phyloP scores from a whole-genome alignment of 202 grass and related monocot genomes.

The Eragrostis tef region DNA sequence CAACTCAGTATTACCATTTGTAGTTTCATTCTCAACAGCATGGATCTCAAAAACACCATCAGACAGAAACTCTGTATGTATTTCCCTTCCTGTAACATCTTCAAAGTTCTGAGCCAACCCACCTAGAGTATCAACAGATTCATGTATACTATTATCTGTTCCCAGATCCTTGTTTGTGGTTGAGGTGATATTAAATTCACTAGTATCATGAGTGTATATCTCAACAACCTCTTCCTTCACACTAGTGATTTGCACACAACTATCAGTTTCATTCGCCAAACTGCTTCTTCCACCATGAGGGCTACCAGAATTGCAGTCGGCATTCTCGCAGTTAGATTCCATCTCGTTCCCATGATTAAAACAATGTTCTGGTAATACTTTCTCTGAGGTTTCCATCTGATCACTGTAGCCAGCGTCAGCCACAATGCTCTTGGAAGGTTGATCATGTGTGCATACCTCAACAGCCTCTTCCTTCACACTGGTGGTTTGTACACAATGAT shows the following conservation, averaged over 20 bases:
- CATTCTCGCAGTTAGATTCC: conserved; percentile 26
- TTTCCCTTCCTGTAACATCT: conserved; percentile 40
- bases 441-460: too few relatives aligned
- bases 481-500: conserved; percentile 37
- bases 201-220: conserved; percentile 38
- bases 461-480: not conserved
- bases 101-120: conserved; percentile 41
- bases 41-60: conserved; percentile 55
- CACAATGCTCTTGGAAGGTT: conserved; percentile 42
- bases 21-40: conserved; percentile 37
- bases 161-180: conserved; percentile 21
- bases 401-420: conserved; percentile 28
- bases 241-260: conserved; percentile 35
- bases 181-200: conserved; percentile 39
- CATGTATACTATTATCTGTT: conserved; percentile 23
- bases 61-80: conserved; percentile 44
- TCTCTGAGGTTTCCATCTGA: conserved; percentile 27
- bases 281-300: conserved; percentile 32
- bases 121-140: conserved; percentile 28
- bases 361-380: conserved; percentile 19
- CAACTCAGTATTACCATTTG: conserved; percentile 37
- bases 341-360: conserved; percentile 40
- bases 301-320: conserved; percentile 32
- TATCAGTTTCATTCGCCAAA: conserved; percentile 43
- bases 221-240: conserved; percentile 51